phyloP scores from a whole-genome alignment of 129 eudicot species.

The Oenanthe sinensis region DNA sequence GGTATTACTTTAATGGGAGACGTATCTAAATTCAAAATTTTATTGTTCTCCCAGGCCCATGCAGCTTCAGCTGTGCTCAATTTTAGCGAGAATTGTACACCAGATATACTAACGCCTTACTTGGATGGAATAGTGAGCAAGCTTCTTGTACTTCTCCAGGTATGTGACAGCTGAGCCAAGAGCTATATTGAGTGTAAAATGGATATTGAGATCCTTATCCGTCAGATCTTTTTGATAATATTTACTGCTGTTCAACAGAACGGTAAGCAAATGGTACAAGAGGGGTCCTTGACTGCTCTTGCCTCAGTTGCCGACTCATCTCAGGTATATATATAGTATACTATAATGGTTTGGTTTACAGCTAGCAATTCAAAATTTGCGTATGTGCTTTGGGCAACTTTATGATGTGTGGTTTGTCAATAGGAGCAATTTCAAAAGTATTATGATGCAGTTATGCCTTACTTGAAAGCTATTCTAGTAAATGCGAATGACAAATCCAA shows the following conservation, averaged over 20 bases:
- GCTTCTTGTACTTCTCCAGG: constrained; percentile 85
- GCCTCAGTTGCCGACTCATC: constrained; percentile 99
- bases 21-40: neutral
- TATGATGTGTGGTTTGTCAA: constrained; percentile 19
- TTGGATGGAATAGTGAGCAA: constrained; percentile 92
- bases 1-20: neutral
- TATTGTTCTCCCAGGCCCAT: constrained; percentile 59
- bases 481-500: constrained; percentile 95
- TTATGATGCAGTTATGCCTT: constrained; percentile 99
- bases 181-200: neutral
- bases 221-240: neutral
- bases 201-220: neutral
- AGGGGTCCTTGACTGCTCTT: constrained; percentile 96
- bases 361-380: neutral
- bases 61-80: constrained; percentile 94
- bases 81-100: constrained; percentile 95
- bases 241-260: constrained; percentile 39
- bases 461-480: constrained; percentile 79
- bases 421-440: constrained; percentile 98
- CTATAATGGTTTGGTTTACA: neutral
- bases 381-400: constrained; percentile 4
- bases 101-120: constrained; percentile 92
- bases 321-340: constrained; percentile 52
- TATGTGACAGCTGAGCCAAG: constrained; percentile 14
- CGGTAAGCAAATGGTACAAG: constrained; percentile 98